A percentile compares a stretch with the other conserved stretches of the same genome.
Conservation (phyloP, 495 filamentous ascomycete genomes). For the Penicillium desertorum region DNA sequence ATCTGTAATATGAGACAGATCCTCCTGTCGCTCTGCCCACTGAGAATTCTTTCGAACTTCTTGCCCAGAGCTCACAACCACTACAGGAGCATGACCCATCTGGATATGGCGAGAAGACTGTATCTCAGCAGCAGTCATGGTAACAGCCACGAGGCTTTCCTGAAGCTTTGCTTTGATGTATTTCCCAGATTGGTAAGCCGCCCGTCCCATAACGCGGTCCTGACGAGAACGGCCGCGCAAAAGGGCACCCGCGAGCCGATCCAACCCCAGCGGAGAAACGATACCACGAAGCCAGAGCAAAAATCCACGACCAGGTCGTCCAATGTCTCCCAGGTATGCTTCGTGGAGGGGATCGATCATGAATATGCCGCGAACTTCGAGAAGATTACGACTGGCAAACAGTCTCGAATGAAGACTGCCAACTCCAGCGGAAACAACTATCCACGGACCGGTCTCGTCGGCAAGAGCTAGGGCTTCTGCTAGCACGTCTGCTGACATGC, state of each 20-base stretch:
- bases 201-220: constrained; percentile 78
- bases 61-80: constrained; percentile 80
- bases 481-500: constrained; percentile 82
- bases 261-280: constrained; percentile 81
- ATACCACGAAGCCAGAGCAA: constrained; percentile 80
- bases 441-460: constrained; percentile 83
- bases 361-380: constrained; percentile 72
- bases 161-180: constrained; percentile 87
- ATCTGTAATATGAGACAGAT: constrained; percentile 73
- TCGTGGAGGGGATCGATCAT: constrained; percentile 88
- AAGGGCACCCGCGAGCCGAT: constrained; percentile 72
- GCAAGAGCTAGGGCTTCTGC: constrained; percentile 79
- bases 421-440: constrained; percentile 68
- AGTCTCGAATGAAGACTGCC: constrained; percentile 87
- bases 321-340: constrained; percentile 68
- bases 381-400: constrained; percentile 75
- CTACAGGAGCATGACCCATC: constrained; percentile 65
- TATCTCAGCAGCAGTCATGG: constrained; percentile 79
- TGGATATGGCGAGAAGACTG: constrained; percentile 74
- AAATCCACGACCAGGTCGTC: constrained; percentile 70
- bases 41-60: constrained; percentile 53
- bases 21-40: constrained; percentile 80
- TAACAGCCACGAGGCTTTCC: constrained; percentile 83
- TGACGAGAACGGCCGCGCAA: constrained; percentile 75
- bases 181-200: constrained; percentile 74